A percentile compares a stretch with the other conserved stretches of the same genome.
Conservation (phyloP, 768 basidiomycete species). For the Hericium coralloides region DNA sequence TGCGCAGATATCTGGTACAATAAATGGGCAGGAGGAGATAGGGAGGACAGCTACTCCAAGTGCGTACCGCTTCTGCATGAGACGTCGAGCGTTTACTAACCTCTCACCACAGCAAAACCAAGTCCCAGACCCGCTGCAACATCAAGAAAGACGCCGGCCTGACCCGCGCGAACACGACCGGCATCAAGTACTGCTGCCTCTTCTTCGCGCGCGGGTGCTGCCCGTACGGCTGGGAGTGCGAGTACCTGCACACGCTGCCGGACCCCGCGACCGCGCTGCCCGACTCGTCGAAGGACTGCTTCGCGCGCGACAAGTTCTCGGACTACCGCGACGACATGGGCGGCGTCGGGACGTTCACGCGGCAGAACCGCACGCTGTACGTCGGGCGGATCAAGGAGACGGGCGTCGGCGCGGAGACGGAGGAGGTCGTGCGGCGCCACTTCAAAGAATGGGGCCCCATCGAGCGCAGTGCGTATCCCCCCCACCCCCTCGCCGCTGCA, state of each 20-base stretch:
- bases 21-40: conserved; percentile 99
- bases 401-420: conserved; percentile 80
- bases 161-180: conserved; percentile 90
- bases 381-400: conserved; percentile 92
- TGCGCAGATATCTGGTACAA: conserved; percentile 91
- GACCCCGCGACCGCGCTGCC: conserved; percentile 60
- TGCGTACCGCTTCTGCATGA: conserved; percentile 27
- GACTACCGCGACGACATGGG: conserved; percentile 99
- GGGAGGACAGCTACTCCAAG: conserved; percentile 96
- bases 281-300: conserved; percentile 93
- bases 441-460: conserved; percentile 96
- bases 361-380: conserved; percentile 92
- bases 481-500: neutral
- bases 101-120: conserved; percentile 59
- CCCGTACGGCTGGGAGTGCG: conserved; percentile 97
- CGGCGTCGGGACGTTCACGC: conserved; percentile 92
- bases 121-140: conserved; percentile 88
- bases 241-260: conserved; percentile 87
- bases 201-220: conserved; percentile 97
- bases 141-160: conserved; percentile 85
- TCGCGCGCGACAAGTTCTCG: conserved; percentile 92
- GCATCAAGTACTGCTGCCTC: conserved; percentile 87
- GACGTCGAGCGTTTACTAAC: conserved; percentile 6
- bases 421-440: conserved; percentile 84
- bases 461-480: conserved; percentile 63